These are phyloP conservation scores for Talaromyces verruculosus DNA, from an alignment of 2,329 filamentous ascomycete genomes.

Conservation along the genomic window DNA sequence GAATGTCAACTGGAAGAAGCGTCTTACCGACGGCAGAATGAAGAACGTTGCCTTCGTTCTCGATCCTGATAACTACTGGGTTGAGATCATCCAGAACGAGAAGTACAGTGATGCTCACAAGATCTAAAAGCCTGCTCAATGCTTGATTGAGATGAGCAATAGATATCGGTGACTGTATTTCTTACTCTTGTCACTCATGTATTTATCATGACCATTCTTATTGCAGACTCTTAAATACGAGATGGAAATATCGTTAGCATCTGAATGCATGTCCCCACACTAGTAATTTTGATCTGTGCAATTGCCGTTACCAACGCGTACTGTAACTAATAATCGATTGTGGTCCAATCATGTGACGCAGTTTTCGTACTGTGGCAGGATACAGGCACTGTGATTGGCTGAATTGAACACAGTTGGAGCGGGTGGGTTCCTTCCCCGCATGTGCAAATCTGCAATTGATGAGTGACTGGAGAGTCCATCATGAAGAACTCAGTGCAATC, in stretches of 20 bases:
- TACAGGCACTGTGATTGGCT: background rate
- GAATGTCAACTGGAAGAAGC: constrained; percentile 90
- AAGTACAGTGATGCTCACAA: constrained; percentile 14
- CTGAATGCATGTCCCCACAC: background rate
- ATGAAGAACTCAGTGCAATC: background rate
- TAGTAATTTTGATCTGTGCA: background rate
- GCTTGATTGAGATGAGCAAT: background rate
- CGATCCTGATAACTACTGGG: constrained; percentile 85
- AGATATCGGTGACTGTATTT: background rate
- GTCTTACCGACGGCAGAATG: constrained; percentile 86
- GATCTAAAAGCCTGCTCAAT: background rate
- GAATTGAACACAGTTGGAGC: background rate
- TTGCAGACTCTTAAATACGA: background rate
- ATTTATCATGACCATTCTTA: background rate
- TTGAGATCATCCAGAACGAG: constrained; percentile 70
- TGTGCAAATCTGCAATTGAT: constrained; percentile 14
- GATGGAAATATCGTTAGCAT: background rate
- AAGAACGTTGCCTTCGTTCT: constrained; percentile 90
- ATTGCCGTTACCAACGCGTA: background rate
- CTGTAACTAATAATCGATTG: background rate
- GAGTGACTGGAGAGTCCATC: background rate
- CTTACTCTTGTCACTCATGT: background rate
- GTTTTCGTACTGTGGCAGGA: background rate
- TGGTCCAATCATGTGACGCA: constrained; percentile 9
- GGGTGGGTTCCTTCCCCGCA: constrained; percentile 9